A percentile compares a stretch with the other conserved stretches of the same genome.
Conservation (phyloP, 169 alveolate genomes). For the Plasmodium coatneyi region DNA sequence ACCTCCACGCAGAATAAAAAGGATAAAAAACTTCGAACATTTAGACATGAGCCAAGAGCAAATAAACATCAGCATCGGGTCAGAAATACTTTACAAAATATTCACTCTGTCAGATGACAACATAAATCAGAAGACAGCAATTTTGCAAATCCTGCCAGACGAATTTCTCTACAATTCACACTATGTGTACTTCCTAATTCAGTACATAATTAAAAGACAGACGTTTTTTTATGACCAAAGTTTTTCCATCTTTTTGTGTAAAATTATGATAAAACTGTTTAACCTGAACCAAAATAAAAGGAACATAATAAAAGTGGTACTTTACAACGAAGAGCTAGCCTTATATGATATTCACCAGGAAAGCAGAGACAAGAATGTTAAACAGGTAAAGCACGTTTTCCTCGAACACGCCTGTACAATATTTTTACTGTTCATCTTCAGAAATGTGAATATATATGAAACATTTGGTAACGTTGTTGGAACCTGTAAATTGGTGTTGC, state of each 20-base stretch:
- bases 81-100: slow-evolving; percentile 46
- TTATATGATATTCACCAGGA: slow-evolving; percentile 44
- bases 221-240: slow-evolving; percentile 37
- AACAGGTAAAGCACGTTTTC: slow-evolving; percentile 28
- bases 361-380: slow-evolving; percentile 3
- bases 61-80: slow-evolving; percentile 18
- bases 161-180: slow-evolving; percentile 43
- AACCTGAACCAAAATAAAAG: slow-evolving; percentile 19
- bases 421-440: slow-evolving; percentile 29
- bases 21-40: slow-evolving; percentile 9
- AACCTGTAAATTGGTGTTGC: slow-evolving; percentile 18
- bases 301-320: slow-evolving; percentile 12
- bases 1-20: slow-evolving; percentile 1
- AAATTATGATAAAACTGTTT: slow-evolving; percentile 34
- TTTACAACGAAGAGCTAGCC: slow-evolving; percentile 14
- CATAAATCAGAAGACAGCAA: slow-evolving; percentile 30
- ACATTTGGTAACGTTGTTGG: slow-evolving; percentile 3
- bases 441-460: slow-evolving; percentile 43
- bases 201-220: slow-evolving; percentile 51
- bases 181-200: slow-evolving; percentile 37
- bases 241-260: slow-evolving; percentile 48
- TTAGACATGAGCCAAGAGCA: slow-evolving; percentile 15
- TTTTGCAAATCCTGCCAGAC: slow-evolving; percentile 39
- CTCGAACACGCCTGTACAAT: slow-evolving; percentile 25
- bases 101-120: slow-evolving; percentile 33